Conservation (phyloP, 441 rosid species). For the Lepidium campestre region DNA sequence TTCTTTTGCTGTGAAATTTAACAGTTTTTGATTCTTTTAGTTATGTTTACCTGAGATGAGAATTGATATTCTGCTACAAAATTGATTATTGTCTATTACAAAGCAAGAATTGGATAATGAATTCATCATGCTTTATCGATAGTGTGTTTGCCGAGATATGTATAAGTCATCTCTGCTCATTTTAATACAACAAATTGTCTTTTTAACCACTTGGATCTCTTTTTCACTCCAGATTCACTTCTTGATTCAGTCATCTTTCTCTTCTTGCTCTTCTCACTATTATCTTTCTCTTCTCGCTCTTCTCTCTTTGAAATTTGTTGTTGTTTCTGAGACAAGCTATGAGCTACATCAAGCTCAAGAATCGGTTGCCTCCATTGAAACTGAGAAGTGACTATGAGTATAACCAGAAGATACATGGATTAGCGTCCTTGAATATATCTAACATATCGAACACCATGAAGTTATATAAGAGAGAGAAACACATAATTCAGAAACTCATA, state of each 20-base stretch:
- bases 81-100: neutral
- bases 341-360: constrained; percentile 48
- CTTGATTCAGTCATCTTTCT: no score
- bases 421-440: constrained; percentile 78
- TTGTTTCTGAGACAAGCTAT: constrained; percentile 45
- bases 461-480: neutral
- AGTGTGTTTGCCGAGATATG: neutral
- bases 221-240: no score
- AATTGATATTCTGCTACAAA: neutral
- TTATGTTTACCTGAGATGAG: neutral
- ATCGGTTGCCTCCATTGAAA: constrained; percentile 91
- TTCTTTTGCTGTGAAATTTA: neutral
- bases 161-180: neutral
- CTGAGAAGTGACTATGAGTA: constrained; percentile 74
- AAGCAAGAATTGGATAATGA: neutral
- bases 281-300: no score
- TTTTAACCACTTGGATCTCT: no score
- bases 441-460: constrained; percentile 10
- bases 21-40: neutral
- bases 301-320: constrained; percentile 44
- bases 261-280: no score
- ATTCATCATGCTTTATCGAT: neutral
- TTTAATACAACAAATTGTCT: neutral
- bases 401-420: constrained; percentile 48
- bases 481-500: neutral